Evolutionary conservation across 1,284 basidiomycete genomes (phyloP), one percentile per base, ranked within the genome.

Genomic region (Fomitopsis palustris): DNA sequence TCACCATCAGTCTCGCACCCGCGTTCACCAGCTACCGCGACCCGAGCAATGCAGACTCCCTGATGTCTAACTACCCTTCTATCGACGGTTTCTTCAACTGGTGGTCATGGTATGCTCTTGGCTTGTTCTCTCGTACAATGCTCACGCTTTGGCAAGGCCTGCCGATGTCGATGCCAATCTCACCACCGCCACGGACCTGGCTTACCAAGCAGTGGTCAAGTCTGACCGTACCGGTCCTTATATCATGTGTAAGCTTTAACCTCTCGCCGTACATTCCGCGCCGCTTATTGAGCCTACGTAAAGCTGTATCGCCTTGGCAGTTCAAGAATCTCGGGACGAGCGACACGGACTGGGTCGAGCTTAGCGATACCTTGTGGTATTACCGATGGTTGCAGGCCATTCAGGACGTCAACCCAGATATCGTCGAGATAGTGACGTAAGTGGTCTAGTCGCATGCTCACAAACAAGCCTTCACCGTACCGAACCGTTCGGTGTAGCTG

Each of bases 21-120:
- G 74, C 72, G 3, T 73, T 74, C 57, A 72, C 67, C 23, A 66
- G 56, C 33, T 74, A 67, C 56, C 62, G 72, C 37, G 72, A 73
- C 42, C 71, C 70, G 2, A 51, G 54, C n/a, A 55, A 58, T 3
- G 69, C 72, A 7, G 58, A 59, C 38, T 45, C 56, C 39, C 45
- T 74, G 29, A 53, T 72, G n/a, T 64, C 59, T n/a, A 67, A 37
- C 16, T 75, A 71, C 56, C 60, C 73, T 8, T 69, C 68, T 23
- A 69, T 74, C 27, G 72, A 74, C 56, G 73, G 73, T 9, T 75
- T 74, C 62, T 71, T 74, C 59, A 74, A 75, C 52, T 75, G 73
- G 74, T 75, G 73, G 73, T 72, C 72, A 12, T 74, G 72, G 72
- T 71, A 53, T 55, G 63, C 56, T 27, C 14, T 69, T 71, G 52